Percentiles rank a stretch among this genome's conserved stretches.
Conservation (phyloP, 345 rosid species). For the Eucalyptus victrix region DNA sequence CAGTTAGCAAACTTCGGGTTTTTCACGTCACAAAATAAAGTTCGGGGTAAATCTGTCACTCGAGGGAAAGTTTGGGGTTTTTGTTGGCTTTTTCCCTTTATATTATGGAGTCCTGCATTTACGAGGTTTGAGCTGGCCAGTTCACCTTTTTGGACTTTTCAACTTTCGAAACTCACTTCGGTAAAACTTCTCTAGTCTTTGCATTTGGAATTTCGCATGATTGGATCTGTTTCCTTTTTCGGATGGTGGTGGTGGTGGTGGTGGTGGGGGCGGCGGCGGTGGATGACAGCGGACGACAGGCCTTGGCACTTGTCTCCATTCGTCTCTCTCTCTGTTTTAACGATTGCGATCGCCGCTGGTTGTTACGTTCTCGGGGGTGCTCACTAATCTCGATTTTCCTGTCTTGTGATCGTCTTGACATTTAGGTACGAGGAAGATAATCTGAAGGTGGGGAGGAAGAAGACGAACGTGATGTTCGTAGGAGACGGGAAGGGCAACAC, state of each 20-base stretch:
- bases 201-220: neutral
- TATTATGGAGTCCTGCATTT: neutral
- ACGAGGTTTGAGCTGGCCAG: neutral
- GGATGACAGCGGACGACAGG: neutral
- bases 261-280: neutral
- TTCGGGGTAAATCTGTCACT: no score
- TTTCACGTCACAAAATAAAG: no score
- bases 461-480: slow-evolving; percentile 75
- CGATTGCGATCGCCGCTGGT: neutral
- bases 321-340: neutral
- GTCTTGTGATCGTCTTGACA: neutral
- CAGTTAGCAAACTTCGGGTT: no score
- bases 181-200: neutral
- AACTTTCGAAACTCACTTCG: neutral
- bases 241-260: neutral
- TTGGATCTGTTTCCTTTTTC: neutral
- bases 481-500: slow-evolving; percentile 93
- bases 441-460: slow-evolving; percentile 86
- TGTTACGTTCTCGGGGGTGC: neutral
- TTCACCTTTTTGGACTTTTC: neutral
- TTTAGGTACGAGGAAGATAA: slow-evolving; percentile 75
- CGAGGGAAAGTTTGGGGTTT: no score
- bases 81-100: no score
- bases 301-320: neutral
- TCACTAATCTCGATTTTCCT: neutral